Percentiles rank a stretch among this genome's conserved stretches.
Evolutionary conservation across 345 rosid genomes (phyloP).

Genomic region (Arabis alpina): DNA sequence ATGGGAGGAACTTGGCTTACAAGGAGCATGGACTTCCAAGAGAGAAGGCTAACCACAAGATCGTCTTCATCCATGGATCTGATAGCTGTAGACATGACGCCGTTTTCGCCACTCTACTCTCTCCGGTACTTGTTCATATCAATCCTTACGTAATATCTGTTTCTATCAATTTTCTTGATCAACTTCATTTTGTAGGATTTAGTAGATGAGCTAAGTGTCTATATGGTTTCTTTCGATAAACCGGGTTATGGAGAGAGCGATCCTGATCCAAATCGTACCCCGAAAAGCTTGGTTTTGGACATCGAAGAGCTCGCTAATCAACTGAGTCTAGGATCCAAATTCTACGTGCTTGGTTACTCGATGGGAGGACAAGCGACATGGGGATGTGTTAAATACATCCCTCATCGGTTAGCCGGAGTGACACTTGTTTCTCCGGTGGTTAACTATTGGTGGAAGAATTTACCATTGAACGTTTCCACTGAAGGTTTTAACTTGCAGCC

Average conservation of each 20-base stretch:
- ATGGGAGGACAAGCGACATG: constrained; percentile 59
- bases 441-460: constrained; percentile 63
- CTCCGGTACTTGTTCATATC: constrained; percentile 41
- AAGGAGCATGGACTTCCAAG: constrained; percentile 56
- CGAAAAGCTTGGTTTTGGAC: constrained; percentile 51
- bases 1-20: constrained; percentile 64
- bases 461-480: constrained; percentile 50
- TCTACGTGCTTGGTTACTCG: constrained; percentile 54
- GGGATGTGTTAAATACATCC: constrained; percentile 64
- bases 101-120: constrained; percentile 34
- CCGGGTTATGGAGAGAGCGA: constrained; percentile 77
- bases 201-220: constrained; percentile 49
- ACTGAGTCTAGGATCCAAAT: constrained; percentile 52
- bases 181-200: constrained; percentile 42
- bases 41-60: constrained; percentile 50
- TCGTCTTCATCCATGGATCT: constrained; percentile 55
- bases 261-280: constrained; percentile 56
- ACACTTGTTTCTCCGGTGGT: constrained; percentile 52
- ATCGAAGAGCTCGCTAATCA: constrained; percentile 70
- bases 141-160: background rate
- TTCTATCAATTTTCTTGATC: constrained; percentile 6
- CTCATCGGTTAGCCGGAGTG: constrained; percentile 66
- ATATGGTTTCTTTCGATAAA: constrained; percentile 59
- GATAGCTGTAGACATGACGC: constrained; percentile 51
- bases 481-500: constrained; percentile 46